Percentiles rank a stretch among this genome's conserved stretches.
Evolutionary conservation across 1,284 basidiomycete species (phyloP).

Genomic region (Cutaneotrichosporon cavernicola): DNA sequence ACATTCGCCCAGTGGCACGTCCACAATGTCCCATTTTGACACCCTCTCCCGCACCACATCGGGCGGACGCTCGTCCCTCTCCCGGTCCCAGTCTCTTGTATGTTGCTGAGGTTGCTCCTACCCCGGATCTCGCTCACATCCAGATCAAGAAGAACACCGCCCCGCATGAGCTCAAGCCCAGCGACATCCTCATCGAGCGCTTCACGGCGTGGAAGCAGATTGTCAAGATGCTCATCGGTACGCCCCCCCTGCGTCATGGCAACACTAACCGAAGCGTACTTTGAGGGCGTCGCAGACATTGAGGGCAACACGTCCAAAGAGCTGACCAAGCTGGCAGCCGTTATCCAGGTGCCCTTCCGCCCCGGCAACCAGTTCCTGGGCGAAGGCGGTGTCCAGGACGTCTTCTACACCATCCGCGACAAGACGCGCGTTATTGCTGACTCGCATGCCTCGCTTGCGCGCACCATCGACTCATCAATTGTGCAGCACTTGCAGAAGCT

Average conservation of each 20-base stretch:
- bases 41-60: conserved; percentile 61
- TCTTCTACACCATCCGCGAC: conserved; percentile 90
- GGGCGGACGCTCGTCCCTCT: conserved; percentile 64
- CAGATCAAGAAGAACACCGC: conserved; percentile 84
- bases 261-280: conserved; percentile 48
- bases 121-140: background rate
- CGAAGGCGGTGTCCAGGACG: conserved; percentile 88
- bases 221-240: conserved; percentile 84
- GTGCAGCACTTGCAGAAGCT: conserved; percentile 97
- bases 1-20: background rate
- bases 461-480: conserved; percentile 94
- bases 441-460: conserved; percentile 92
- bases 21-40: conserved; percentile 52
- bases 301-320: conserved; percentile 94
- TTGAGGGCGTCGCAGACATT: conserved; percentile 85
- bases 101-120: conserved; percentile 16
- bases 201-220: conserved; percentile 66
- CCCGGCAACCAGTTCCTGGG: conserved; percentile 94
- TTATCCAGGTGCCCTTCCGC: conserved; percentile 96
- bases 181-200: conserved; percentile 95
- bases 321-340: conserved; percentile 90
- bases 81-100: conserved; percentile 70
- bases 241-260: conserved; percentile 16
- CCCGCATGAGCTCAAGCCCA: conserved; percentile 85
- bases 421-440: conserved; percentile 93